These are phyloP conservation scores for Pseudohyphozyma bogoriensis DNA, from an alignment of 768 basidiomycete species.

Conservation along the genomic window DNA sequence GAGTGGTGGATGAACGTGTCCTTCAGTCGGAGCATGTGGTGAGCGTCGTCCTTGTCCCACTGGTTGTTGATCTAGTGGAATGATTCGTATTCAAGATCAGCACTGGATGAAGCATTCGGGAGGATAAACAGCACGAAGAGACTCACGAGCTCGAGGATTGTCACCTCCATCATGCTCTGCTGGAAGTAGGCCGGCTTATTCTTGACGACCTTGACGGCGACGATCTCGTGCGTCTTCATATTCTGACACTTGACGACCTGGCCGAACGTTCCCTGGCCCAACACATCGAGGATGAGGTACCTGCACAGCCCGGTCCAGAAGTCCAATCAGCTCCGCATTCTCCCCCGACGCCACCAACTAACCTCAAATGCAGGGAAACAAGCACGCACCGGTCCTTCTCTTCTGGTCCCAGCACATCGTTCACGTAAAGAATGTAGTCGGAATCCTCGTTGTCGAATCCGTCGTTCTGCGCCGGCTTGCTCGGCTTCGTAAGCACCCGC, in stretches of 20 bases:
- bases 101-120: constrained; percentile 5
- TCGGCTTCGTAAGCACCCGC: constrained; percentile 92
- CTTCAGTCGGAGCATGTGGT: constrained; percentile 86
- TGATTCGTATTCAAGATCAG: constrained; percentile 11
- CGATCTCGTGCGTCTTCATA: constrained; percentile 97
- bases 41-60: constrained; percentile 86
- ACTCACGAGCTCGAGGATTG: constrained; percentile 85
- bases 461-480: constrained; percentile 89
- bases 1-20: constrained; percentile 95
- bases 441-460: constrained; percentile 98
- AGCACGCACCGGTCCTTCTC: constrained; percentile 80
- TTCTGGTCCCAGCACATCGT: constrained; percentile 90
- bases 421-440: constrained; percentile 98
- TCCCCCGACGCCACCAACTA: not conserved
- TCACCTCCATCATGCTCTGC: constrained; percentile 99
- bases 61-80: constrained; percentile 76
- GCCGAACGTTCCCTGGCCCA: constrained; percentile 97
- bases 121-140: not conserved
- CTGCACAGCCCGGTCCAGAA: constrained; percentile 40
- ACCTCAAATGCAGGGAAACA: too few relatives aligned
- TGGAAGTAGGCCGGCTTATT: constrained; percentile 99
- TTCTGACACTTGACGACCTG: constrained; percentile 99
- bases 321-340: not conserved
- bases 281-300: constrained; percentile 92
- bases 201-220: constrained; percentile 98